Evolutionary conservation across 1,139 yeast genomes (phyloP), one percentile per base, ranked within the genome.

Genomic region (Pichia sp.): DNA sequence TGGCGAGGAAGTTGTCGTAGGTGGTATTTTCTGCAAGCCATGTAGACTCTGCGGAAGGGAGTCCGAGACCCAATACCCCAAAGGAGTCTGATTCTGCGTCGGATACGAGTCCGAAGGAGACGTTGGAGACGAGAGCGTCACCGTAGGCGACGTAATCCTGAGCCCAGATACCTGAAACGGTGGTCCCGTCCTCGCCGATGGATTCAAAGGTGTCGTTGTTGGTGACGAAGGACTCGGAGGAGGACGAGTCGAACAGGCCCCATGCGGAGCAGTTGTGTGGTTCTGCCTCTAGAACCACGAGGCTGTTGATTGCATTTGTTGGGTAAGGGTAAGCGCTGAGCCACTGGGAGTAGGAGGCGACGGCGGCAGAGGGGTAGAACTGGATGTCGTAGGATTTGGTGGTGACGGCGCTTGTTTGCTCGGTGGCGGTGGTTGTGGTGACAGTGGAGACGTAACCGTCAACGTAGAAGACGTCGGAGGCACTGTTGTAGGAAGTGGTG

Each of bases 81-180:
- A 74, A 75, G 6, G 75, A 67, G 8, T 83, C 76, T 8, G 81
- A 74, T 59, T 75, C 75, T 8, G 84, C 68, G 38, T 66, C 64
- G 60, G 75, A 74, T 23, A 84, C 85, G 19, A 81, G 76, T 4
- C 84, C 89, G 62, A 84, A 77, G 13, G 79, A 72, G 57, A 81
- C 71, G 55, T 71, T 66, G 0, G 70, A 59, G 10, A 84, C 72
- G 36, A 69, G 65, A 3, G 74, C 70, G 30, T 71, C 73, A 52
- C 76, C 74, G 50, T 83, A 64, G 4, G 64, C 59, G 41, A 82
- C 70, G 45, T 66, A 64, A 63, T 85, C 93, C 53, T 70, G 68
- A 45, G 84, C 88, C 85, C 85, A 85, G 56, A 71, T 64, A 47
- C 93, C 95, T 5, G 62, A 54, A 7, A 90, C 86, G 60, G 64